Base-by-base conservation (phyloP, 257 asterid genomes). In the Rubia yunnanensis region DNA sequence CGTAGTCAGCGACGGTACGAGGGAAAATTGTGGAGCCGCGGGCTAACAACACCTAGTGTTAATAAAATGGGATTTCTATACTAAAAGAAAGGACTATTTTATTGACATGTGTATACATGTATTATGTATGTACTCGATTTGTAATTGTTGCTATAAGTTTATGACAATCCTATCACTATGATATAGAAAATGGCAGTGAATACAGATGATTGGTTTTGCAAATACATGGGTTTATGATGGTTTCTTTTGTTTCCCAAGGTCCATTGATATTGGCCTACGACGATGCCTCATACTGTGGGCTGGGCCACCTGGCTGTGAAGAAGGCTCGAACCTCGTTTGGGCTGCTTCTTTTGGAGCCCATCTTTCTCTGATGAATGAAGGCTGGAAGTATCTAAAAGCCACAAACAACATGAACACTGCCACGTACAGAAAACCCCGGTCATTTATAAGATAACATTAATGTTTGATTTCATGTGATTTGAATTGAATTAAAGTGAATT, bases 391-490 rank as follows among this genome's bases (percentile, higher is more conserved):
- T 76, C 85, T 88, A 76, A 90, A 94, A n/a, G 88, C 95, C 72
- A 82, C 99, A 62, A 83, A 85, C 27, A 90, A 28, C 97, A 90
- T 83, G 79, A 94, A 94, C 53, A 81, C 99, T 94, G 95, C 81
- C 78, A 49, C 3, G 17, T 39, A 11, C 70, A 50, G 0, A 34
- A 7, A 41, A 34, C 27, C 1, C 7, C 24, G 0, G 57, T 18
- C 11, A 44, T 14, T 14, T 14, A 44, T 13, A 44, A 44, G n/a
- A n/a, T 14, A 15, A 14, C 5, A 44, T 3, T 0, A 44, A 41
- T 41, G 3, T 32, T 32, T 32, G 3, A 32, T n/a, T n/a, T n/a
- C n/a, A n/a, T n/a, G n/a, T n/a, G n/a, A n/a, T n/a, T n/a, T n/a
- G n/a, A n/a, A n/a, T n/a, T n/a, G n/a, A n/a, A n/a, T n/a, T n/a